Evolutionary conservation across 768 basidiomycete species (phyloP).

Genomic region (Kwoniella heveanensis): DNA sequence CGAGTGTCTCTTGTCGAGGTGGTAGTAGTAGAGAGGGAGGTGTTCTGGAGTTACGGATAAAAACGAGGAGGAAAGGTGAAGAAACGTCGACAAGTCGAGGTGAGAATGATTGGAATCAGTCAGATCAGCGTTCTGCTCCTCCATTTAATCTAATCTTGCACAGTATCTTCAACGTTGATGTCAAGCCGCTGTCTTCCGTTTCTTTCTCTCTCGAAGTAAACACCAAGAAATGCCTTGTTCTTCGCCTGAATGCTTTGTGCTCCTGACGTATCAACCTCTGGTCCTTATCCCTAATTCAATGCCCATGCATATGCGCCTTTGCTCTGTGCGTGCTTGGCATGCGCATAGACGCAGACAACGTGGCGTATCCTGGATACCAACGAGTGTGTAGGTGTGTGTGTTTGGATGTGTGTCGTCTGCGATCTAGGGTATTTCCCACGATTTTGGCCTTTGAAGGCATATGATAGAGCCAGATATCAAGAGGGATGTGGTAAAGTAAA

Average conservation of each 20-base stretch:
- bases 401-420: background rate
- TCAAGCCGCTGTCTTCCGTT: background rate
- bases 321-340: background rate
- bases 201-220: background rate
- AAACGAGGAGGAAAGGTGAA: background rate
- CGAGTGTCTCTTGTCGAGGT: conserved; percentile 13
- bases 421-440: background rate
- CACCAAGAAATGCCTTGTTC: background rate
- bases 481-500: background rate
- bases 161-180: background rate
- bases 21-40: background rate
- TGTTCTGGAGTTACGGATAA: background rate
- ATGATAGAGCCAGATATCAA: background rate
- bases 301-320: background rate
- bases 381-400: background rate
- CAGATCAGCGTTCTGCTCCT: conserved; percentile 1
- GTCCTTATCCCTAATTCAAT: background rate
- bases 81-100: background rate
- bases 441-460: conserved; percentile 1
- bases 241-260: too few relatives aligned
- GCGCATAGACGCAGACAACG: background rate
- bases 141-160: background rate
- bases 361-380: background rate
- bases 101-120: background rate
- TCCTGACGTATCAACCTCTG: too few relatives aligned